Conservation (phyloP, 202 grass and related monocot species). For the Alloteropsis angusta region DNA sequence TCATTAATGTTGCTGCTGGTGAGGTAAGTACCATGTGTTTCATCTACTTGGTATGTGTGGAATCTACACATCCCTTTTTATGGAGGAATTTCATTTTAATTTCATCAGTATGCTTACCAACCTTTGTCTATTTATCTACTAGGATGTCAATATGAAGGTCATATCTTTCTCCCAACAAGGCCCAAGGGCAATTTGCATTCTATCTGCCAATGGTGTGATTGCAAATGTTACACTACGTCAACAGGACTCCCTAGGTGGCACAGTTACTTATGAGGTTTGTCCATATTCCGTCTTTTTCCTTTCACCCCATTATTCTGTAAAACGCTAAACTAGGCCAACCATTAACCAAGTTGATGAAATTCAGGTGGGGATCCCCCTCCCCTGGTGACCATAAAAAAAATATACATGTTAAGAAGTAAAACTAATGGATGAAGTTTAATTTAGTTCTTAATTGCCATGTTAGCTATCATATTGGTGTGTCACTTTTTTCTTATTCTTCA, state of each 20-base stretch:
- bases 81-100: not conserved
- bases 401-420: not conserved
- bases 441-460: not conserved
- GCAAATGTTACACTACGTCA: conserved; percentile 74
- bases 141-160: conserved; percentile 83
- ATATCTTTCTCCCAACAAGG: conserved; percentile 92
- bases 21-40: conserved; percentile 41
- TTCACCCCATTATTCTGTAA: too few species aligned
- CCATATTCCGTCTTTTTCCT: too few species aligned
- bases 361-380: too few species aligned
- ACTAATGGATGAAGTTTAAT: not conserved
- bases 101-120: conserved; percentile 1
- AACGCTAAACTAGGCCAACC: too few species aligned
- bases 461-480: not conserved
- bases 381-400: too few species aligned
- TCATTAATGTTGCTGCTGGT: conserved; percentile 62
- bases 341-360: too few species aligned
- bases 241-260: conserved; percentile 62
- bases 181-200: conserved; percentile 58
- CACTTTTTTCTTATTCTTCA: not conserved
- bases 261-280: conserved; percentile 66
- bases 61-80: not conserved
- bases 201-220: conserved; percentile 67
- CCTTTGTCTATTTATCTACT: not conserved
- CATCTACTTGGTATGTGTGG: not conserved